Base-by-base conservation (phyloP, 75 land plant genomes). In the Azolla pinnata region DNA sequence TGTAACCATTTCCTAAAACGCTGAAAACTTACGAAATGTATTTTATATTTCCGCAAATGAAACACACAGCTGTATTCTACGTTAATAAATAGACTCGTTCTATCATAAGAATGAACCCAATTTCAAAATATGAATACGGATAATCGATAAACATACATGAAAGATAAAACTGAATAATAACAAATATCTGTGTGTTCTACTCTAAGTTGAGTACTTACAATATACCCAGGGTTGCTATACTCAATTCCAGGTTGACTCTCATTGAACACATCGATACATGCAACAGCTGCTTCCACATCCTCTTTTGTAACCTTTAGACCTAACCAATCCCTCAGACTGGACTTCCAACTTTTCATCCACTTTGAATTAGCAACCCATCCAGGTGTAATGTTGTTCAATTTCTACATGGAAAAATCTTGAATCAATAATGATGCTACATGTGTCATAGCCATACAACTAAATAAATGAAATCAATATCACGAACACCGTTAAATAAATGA, bases 261-360 rank as follows among this genome's bases (percentile, higher is more conserved):
- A 46, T 83, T 85, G 68, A 82, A 87, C 14, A 85, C 90, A 56
- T 93, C 98, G 84, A 93, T 85, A 8, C 73, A 62, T 55, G 84
- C 79, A 67, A 93, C 87, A 29, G 85, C 84, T 62, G 74, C 61
- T 31, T 85, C 73, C 44, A 93, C 21, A 62, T 93, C 98, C 46
- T 85, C 87, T 56, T 81, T 83, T 32, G 77, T 75, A 62, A 83
- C 33, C 42, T 73, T 63, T 53, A 93, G 47, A 1, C 90, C 95
- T 48, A 93, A 85, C 74, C 78, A 88, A 67, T 93, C 67, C 46
- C 86, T 70, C 31, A 93, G 56, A 49, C 71, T 25, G 49, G 67
- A 77, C 76, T 87, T 76, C 32, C 79, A 56, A 24, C 60, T 72
- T 45, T 65, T 77, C 48, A 56, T 66, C 63, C 60, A 20, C 64